These are phyloP conservation scores for Sutorius australiensis DNA, from an alignment of 768 basidiomycete species.

Conservation along the genomic window DNA sequence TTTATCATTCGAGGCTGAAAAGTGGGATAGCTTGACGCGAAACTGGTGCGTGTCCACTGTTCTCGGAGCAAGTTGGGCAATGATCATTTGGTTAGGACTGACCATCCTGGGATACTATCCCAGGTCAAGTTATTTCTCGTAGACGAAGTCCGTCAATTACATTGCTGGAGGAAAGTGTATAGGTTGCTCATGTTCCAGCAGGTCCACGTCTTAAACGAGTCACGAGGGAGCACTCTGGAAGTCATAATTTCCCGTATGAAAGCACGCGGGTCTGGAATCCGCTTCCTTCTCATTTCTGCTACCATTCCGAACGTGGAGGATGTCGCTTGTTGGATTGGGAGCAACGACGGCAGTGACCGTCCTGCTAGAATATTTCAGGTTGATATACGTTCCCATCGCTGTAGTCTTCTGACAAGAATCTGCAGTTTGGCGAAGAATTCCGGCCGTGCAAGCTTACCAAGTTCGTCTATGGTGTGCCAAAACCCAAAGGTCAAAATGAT, in stretches of 20 bases:
- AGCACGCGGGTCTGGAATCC: slow-evolving; percentile 58
- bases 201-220: slow-evolving; percentile 92
- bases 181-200: slow-evolving; percentile 28
- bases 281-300: slow-evolving; percentile 89
- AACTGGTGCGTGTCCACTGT: slow-evolving; percentile 62
- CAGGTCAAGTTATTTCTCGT: slow-evolving; percentile 80
- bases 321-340: slow-evolving; percentile 84
- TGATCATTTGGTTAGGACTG: slow-evolving; percentile 40
- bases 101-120: slow-evolving; percentile 62
- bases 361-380: slow-evolving; percentile 73
- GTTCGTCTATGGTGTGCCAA: slow-evolving; percentile 67
- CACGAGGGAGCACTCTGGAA: slow-evolving; percentile 88
- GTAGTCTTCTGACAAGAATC: background rate
- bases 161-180: background rate
- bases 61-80: background rate
- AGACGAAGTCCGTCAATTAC: slow-evolving; percentile 62
- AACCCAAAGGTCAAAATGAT: slow-evolving; percentile 65
- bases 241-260: slow-evolving; percentile 96
- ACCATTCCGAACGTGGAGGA: slow-evolving; percentile 93
- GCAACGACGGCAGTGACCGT: slow-evolving; percentile 25
- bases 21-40: slow-evolving; percentile 93
- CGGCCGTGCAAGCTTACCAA: slow-evolving; percentile 79
- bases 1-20: slow-evolving; percentile 65
- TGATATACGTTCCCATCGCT: background rate
- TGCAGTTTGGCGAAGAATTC: slow-evolving; percentile 88